Conservation (phyloP, 2,329 filamentous ascomycete genomes). For the Coniella lustricola region DNA sequence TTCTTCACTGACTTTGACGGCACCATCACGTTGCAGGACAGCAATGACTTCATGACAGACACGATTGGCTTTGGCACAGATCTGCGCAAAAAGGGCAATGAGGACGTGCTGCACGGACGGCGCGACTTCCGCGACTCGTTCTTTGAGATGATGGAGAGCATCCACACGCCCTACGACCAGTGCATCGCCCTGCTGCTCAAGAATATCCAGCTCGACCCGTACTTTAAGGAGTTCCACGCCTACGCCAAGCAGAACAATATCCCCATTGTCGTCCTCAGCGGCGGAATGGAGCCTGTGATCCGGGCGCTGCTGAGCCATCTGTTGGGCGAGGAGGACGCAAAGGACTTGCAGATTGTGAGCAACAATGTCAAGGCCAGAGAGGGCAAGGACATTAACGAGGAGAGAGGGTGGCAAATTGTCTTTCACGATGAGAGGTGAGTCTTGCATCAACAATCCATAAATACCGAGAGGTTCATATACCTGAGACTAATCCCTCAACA, state of each 20-base stretch:
- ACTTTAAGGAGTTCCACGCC: constrained; percentile 80
- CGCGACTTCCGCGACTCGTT: constrained; percentile 80
- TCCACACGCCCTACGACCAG: constrained; percentile 71
- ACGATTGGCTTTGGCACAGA: constrained; percentile 76
- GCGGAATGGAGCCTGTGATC: constrained; percentile 91
- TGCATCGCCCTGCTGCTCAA: constrained; percentile 72
- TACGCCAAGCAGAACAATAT: constrained; percentile 79
- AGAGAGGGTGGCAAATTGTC: constrained; percentile 78
- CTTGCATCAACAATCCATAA: background rate
- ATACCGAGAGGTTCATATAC: no score
- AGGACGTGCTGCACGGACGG: constrained; percentile 64
- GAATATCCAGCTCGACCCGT: constrained; percentile 83
- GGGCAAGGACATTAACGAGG: constrained; percentile 68
- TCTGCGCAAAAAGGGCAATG: constrained; percentile 65
- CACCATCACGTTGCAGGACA: constrained; percentile 72
- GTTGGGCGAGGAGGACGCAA: constrained; percentile 65
- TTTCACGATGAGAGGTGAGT: constrained; percentile 77
- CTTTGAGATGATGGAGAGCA: constrained; percentile 83
- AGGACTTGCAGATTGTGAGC: constrained; percentile 81
- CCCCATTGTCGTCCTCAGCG: constrained; percentile 84
- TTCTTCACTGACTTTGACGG: constrained; percentile 99
- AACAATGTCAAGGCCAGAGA: constrained; percentile 64
- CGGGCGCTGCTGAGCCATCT: constrained; percentile 72
- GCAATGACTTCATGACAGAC: constrained; percentile 73
- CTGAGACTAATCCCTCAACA: no score